Evolutionary conservation across 208 protist species (phyloP).

Genomic region (Sergeia podlipaevii): DNA sequence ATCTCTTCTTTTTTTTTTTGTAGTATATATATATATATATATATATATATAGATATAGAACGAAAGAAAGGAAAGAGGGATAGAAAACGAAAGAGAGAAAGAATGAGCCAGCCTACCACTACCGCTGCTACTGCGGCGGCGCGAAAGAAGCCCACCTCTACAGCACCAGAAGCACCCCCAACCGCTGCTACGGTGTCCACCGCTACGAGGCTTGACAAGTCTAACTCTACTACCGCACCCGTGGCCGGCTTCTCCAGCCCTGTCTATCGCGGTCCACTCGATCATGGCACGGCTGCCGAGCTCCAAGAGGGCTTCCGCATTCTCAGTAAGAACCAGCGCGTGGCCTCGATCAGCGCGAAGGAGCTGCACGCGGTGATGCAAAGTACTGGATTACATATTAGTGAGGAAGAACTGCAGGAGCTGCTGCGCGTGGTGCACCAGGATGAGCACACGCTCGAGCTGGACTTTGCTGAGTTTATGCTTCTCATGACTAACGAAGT

Average conservation of each 20-base stretch:
- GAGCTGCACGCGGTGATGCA: conserved; percentile 98
- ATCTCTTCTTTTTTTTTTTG: conserved; percentile 11
- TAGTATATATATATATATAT: conserved; percentile 6
- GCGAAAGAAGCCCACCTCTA: not conserved
- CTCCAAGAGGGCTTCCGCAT: conserved; percentile 99
- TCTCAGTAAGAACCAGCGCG: conserved; percentile 94
- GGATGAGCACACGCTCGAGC: conserved; percentile 28
- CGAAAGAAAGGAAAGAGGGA: not conserved
- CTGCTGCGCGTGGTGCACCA: conserved; percentile 95
- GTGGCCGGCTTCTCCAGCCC: conserved; percentile 24
- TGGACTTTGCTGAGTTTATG: conserved; percentile 93
- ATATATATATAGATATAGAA: conserved; percentile 2
- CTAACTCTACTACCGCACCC: not conserved
- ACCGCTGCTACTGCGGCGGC: too few species aligned
- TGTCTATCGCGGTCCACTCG: conserved; percentile 43
- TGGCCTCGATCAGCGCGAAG: conserved; percentile 92
- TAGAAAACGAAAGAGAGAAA: conserved; percentile 2
- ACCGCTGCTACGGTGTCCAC: too few species aligned
- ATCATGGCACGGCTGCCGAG: conserved; percentile 97
- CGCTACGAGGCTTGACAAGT: too few species aligned
- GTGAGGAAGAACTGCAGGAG: conserved; percentile 90
- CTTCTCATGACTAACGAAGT: conserved; percentile 46
- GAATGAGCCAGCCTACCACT: not conserved
- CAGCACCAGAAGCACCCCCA: not conserved
- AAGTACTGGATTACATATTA: conserved; percentile 91